phyloP scores from a whole-genome alignment of 345 rosid species.

The Acer saccharum region DNA sequence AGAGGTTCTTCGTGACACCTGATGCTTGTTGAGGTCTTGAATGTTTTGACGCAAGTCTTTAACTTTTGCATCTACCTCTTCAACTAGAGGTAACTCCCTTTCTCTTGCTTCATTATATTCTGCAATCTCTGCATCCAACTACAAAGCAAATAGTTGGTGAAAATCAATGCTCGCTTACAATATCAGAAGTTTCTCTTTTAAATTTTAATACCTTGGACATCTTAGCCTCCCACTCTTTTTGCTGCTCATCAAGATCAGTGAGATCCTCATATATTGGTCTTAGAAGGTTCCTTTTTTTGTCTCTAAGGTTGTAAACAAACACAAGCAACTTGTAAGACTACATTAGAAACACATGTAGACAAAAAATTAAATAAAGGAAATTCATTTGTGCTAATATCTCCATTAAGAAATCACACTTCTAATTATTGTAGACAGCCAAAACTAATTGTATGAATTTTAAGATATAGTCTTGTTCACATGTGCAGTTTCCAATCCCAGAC shows the following conservation, averaged over 20 bases:
- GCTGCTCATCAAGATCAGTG: constrained; percentile 65
- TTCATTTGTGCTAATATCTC: neutral
- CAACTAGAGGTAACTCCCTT: constrained; percentile 69
- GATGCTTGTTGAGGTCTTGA: constrained; percentile 70
- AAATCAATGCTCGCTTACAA: constrained; percentile 15
- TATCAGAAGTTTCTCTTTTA: neutral
- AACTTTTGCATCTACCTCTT: constrained; percentile 60
- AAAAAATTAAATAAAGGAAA: neutral
- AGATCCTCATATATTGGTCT: constrained; percentile 59
- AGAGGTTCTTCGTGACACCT: constrained; percentile 61
- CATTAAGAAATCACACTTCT: neutral
- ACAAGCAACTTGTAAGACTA: neutral
- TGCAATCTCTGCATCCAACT: constrained; percentile 79
- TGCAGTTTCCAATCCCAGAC: neutral
- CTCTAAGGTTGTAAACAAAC: constrained; percentile 40
- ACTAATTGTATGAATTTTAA: no score
- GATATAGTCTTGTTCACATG: neutral
- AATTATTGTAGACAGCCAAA: no score
- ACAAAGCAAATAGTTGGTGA: constrained; percentile 29
- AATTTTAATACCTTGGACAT: constrained; percentile 58
- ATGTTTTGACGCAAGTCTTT: constrained; percentile 66
- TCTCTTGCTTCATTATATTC: constrained; percentile 71
- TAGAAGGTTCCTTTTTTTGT: constrained; percentile 65
- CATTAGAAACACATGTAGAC: neutral
- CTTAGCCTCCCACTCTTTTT: constrained; percentile 62